Evolutionary conservation across 805 yeast species (phyloP).

Genomic region (Starmerella ratchasimensis): DNA sequence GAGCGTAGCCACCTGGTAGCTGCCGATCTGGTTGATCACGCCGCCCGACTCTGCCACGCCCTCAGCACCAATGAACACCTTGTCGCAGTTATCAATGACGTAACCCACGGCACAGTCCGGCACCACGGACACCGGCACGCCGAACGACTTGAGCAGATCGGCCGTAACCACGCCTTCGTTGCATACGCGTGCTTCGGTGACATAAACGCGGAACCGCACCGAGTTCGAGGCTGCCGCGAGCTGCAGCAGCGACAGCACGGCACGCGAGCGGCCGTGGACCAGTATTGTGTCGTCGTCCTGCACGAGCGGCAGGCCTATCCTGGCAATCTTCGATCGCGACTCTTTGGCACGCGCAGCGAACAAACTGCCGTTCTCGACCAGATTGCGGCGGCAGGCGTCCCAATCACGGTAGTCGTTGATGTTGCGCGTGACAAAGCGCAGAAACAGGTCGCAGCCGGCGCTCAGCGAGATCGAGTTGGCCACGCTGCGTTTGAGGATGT

Average conservation of each 20-base stretch:
- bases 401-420: constrained; percentile 77
- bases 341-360: constrained; percentile 86
- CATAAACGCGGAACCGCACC: constrained; percentile 75
- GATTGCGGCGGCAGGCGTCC: constrained; percentile 79
- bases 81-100: constrained; percentile 80
- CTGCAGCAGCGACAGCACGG: constrained; percentile 60
- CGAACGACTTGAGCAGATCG: constrained; percentile 45
- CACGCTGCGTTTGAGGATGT: constrained; percentile 59
- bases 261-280: constrained; percentile 86
- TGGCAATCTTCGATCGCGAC: constrained; percentile 76
- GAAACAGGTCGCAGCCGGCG: constrained; percentile 95
- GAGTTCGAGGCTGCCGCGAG: constrained; percentile 58
- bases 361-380: constrained; percentile 85
- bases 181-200: constrained; percentile 85
- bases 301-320: constrained; percentile 74
- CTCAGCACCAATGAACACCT: constrained; percentile 93
- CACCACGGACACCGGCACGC: constrained; percentile 76
- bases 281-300: constrained; percentile 82
- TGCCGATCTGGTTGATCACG: constrained; percentile 80
- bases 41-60: constrained; percentile 99
- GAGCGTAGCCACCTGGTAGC: constrained; percentile 85
- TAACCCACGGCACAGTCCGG: constrained; percentile 92
- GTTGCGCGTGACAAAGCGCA: constrained; percentile 82
- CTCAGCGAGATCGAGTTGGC: constrained; percentile 84
- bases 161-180: constrained; percentile 65